Conservation (phyloP, 2,329 filamentous ascomycete species). For the Alternaria solani region DNA sequence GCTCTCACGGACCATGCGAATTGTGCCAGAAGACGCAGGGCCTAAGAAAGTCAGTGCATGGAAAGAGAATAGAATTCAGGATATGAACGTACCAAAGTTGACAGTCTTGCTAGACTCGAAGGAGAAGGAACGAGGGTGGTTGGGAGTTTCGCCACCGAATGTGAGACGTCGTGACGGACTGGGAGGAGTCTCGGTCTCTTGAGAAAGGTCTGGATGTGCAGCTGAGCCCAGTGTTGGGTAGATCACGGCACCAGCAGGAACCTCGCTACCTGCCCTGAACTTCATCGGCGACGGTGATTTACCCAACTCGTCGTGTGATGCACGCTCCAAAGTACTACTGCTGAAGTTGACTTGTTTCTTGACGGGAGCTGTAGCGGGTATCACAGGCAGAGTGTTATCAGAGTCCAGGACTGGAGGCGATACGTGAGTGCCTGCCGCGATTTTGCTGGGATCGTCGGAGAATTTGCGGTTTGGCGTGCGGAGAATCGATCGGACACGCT, state of each 20-base stretch:
- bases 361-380: conserved; percentile 71
- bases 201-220: conserved; percentile 50
- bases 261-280: conserved; percentile 45
- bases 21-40: conserved; percentile 47
- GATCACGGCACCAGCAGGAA: conserved; percentile 41
- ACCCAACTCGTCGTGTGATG: conserved; percentile 41
- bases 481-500: conserved; percentile 70
- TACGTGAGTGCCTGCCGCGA: conserved; percentile 67
- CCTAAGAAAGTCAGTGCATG: conserved; percentile 26
- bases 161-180: conserved; percentile 47
- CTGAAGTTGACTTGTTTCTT: conserved; percentile 87
- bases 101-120: conserved; percentile 58
- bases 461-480: conserved; percentile 66
- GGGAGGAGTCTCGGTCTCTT: conserved; percentile 33
- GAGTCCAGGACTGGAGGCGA: conserved; percentile 53
- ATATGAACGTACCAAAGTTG: conserved; percentile 45
- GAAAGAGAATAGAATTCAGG: not conserved
- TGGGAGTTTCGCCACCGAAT: conserved; percentile 39
- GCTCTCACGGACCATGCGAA: conserved; percentile 57
- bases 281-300: conserved; percentile 50
- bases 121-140: conserved; percentile 56
- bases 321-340: conserved; percentile 66
- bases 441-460: conserved; percentile 65
- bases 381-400: conserved; percentile 62
- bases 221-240: conserved; percentile 40